Conservation (phyloP, 805 yeast genomes). For the Ogataea henricii region DNA sequence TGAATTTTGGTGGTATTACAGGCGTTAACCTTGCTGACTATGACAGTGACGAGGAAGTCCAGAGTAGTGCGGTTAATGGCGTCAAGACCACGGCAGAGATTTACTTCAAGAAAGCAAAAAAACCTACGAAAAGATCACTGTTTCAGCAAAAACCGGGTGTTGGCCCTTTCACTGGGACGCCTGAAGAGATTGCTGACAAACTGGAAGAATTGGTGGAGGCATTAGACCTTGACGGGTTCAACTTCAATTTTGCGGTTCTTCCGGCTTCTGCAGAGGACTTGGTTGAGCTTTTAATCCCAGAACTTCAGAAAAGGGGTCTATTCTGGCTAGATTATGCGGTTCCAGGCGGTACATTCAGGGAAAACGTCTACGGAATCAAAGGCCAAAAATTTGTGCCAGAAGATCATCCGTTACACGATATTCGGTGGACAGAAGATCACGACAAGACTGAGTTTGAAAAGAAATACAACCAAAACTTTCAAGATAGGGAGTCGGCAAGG, state of each 20-base stretch:
- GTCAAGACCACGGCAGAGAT: constrained; percentile 34
- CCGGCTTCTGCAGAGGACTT: constrained; percentile 41
- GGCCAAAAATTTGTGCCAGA: constrained; percentile 13
- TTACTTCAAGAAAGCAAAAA: constrained; percentile 34
- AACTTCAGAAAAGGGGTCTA: constrained; percentile 37
- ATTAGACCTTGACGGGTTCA: constrained; percentile 46
- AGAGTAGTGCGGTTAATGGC: constrained; percentile 35
- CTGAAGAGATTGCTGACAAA: constrained; percentile 40
- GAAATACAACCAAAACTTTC: background rate
- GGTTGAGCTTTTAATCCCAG: constrained; percentile 40
- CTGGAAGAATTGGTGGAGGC: constrained; percentile 40
- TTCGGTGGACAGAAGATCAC: constrained; percentile 31
- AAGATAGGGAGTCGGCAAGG: background rate
- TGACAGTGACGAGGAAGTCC: constrained; percentile 34
- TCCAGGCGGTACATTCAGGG: constrained; percentile 38
- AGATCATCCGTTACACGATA: constrained; percentile 24
- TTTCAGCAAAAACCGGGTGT: constrained; percentile 35
- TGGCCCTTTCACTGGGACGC: constrained; percentile 39
- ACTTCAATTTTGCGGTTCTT: constrained; percentile 38
- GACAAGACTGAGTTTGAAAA: constrained; percentile 27
- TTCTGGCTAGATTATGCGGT: constrained; percentile 39
- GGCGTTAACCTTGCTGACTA: constrained; percentile 42
- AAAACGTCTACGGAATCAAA: constrained; percentile 35
- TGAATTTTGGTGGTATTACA: constrained; percentile 41
- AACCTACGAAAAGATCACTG: constrained; percentile 20